Evolutionary conservation across 164 flowering plant genomes (phyloP).

Genomic region (Chloranthus sessilifolius): DNA sequence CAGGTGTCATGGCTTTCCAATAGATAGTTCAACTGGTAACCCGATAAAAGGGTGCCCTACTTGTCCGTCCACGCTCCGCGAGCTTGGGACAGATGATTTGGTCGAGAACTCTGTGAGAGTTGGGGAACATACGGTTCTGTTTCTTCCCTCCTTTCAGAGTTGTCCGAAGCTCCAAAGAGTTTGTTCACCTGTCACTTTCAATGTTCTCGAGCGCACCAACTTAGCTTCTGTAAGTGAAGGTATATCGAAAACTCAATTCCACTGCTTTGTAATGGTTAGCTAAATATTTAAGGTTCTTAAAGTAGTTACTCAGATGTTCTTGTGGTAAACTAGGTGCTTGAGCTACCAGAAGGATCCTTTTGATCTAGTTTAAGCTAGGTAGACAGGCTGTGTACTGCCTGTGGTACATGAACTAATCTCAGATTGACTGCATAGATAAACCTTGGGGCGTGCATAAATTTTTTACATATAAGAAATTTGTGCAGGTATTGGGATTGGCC

Average conservation of each 20-base stretch:
- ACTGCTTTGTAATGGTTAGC: background rate
- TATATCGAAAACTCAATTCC: conserved; percentile 12
- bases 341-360: too few relatives aligned
- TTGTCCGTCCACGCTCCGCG: conserved; percentile 48
- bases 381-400: too few relatives aligned
- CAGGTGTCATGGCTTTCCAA: conserved; percentile 69
- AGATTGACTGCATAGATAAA: too few relatives aligned
- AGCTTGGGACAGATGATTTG: conserved; percentile 38
- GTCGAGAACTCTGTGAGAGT: conserved; percentile 52
- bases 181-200: conserved; percentile 47
- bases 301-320: too few relatives aligned
- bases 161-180: conserved; percentile 32
- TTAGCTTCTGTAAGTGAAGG: conserved; percentile 79
- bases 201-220: conserved; percentile 58
- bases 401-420: too few relatives aligned
- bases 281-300: too few relatives aligned
- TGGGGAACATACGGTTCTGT: conserved; percentile 57
- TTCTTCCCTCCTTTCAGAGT: conserved; percentile 51
- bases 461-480: too few relatives aligned
- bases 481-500: too few relatives aligned
- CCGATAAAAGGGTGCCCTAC: conserved; percentile 15
- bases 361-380: too few relatives aligned
- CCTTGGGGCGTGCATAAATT: too few relatives aligned
- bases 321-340: too few relatives aligned
- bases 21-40: conserved; percentile 25